Evolutionary conservation across 129 eudicot genomes (phyloP), one percentile per base, ranked within the genome.

Genomic region (Tagetes patula): DNA sequence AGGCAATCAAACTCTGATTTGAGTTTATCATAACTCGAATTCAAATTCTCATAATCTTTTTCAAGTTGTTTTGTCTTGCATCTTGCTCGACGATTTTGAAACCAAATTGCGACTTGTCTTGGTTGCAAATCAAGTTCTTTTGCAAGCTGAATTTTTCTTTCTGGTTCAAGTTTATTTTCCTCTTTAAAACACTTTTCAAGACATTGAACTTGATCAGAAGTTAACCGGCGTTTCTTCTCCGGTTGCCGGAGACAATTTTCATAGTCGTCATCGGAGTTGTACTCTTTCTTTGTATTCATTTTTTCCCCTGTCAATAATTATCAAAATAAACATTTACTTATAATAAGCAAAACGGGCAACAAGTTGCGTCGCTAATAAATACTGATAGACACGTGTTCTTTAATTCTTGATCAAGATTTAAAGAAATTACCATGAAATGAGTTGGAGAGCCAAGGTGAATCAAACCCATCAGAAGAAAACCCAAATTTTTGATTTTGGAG

Each of bases 121-220:
- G 97, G 97, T 80, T 92, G 91, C 87, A 92, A 82, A 47, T 88
- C 87, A 65, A 89, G 84, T 68, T 92, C 87, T 72, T 87, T 89
- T 50, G 97, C 96, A 7, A 92, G 91, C 82, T 87, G 85, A 34
- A 82, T 34, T 80, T 92, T 92, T 43, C 96, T 85, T 13, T 92
- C 96, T 0, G 97, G 97, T 52, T 89, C 97, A 42, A 92, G 94
- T 81, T 92, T 92, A 75, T 89, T 92, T 6, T 92, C 97, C 8
- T 80, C 89, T 36, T 85, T 93, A 70, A 92, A 92, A 77, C 97
- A 80, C 71, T 50, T 87, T 86, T 92, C 97, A 32, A 92, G 91
- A 75, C 77, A 85, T 52, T 74, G 79, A 49, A 89, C 97, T 81
- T 92, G 96, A 58, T 85, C 85, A 3, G 74, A 36, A 1, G 71